Evolutionary conservation across 768 basidiomycete genomes (phyloP), one percentile per base, ranked within the genome.

Genomic region (Suillus variegatus): DNA sequence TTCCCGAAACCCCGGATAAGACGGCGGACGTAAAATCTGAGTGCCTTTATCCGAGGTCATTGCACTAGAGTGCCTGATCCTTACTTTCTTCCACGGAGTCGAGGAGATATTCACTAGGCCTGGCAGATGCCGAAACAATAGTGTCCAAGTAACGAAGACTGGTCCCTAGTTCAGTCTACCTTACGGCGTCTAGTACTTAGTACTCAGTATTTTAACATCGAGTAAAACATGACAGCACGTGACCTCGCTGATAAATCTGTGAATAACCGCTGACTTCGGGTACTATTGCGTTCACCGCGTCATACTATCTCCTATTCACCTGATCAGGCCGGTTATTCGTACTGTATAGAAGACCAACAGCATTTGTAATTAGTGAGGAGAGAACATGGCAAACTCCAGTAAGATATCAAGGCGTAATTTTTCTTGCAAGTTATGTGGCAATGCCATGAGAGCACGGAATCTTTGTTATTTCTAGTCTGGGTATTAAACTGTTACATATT

Each of bases 1-100:
- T 97, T 97, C 78, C 95, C 95, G 0, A 92, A 91, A 72, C 82
- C 84, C 25, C 73, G 79, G 28, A 63, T 68, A 35, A 80, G 72
- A 68, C 77, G 80, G 61, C 75, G 77, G 13, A 16, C 25, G 2
- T 76, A 66, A 71, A 14, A 60, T 20, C 3, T 43, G 16, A 18
- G 9, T 20, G 57, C 12, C 16, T 41, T 9, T 41, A n/a, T 10
- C 18, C 22, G 57, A 38, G 22, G 38, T 14, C n/a, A 40, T 38
- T 12, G 8, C 51, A 52, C 2, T 32, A 8, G 7, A 52, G 28
- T 38, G 22, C 22, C 22, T 25, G 22, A 58, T 40, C 13, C 16
- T 22, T 8, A 2, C 22, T 18, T 41, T 41, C 57, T 41, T 41
- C 16, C 16, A 18, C 13, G 57, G 38, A 41, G 16, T 41, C 16